Evolutionary conservation across 257 asterid genomes (phyloP).

Genomic region (Solanum arcanum): DNA sequence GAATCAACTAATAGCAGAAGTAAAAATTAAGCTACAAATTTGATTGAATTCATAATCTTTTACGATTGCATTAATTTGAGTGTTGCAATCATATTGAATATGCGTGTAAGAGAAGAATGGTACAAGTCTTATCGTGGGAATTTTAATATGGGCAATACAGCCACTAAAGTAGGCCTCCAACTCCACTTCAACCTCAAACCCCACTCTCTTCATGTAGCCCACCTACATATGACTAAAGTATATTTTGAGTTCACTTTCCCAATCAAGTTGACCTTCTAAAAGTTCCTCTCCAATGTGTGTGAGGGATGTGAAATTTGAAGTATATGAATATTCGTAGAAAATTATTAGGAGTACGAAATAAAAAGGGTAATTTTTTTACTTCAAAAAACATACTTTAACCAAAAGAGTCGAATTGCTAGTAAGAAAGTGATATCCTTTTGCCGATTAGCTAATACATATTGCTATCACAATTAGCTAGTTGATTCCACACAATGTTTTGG

Average conservation of each 20-base stretch:
- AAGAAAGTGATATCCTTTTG: too few relatives aligned
- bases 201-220: neutral
- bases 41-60: rapidly evolving
- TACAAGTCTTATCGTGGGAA: neutral
- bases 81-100: neutral
- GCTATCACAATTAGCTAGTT: neutral
- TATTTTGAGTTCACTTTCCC: neutral
- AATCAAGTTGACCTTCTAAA: neutral
- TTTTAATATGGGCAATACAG: neutral
- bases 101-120: neutral
- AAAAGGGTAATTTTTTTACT: too few relatives aligned
- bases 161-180: neutral
- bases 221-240: neutral
- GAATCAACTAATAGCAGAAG: neutral
- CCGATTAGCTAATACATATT: neutral
- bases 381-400: too few relatives aligned
- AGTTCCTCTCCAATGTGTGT: too few relatives aligned
- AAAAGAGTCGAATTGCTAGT: too few relatives aligned
- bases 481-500: neutral
- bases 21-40: neutral
- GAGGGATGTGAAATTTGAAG: too few relatives aligned
- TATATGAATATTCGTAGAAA: too few relatives aligned
- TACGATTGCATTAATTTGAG: neutral
- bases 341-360: too few relatives aligned
- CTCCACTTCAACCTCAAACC: neutral